These are phyloP conservation scores for Neofusicoccum sp. DNA, from an alignment of 2,329 filamentous ascomycete species.

Conservation along the genomic window DNA sequence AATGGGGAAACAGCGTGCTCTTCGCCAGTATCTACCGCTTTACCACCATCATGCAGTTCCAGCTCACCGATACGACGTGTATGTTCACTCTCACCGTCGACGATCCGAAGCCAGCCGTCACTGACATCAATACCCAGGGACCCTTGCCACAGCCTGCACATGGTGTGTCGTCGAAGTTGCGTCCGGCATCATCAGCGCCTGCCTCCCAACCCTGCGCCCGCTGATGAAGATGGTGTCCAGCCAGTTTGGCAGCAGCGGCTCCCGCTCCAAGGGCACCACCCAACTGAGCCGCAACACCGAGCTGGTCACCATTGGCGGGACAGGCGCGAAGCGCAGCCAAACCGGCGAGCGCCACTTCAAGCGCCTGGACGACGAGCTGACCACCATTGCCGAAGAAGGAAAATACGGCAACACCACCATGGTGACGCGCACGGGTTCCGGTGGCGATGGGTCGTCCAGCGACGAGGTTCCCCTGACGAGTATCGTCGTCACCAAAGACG, in stretches of 20 bases:
- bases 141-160: constrained; percentile 24
- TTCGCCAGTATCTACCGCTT: constrained; percentile 26
- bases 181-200: constrained; percentile 25
- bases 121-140: constrained; percentile 4
- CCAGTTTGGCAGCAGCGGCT: constrained; percentile 21
- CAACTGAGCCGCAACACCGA: constrained; percentile 7
- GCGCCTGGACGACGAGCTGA: constrained; percentile 6
- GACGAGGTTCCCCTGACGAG: constrained; percentile 12
- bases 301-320: constrained; percentile 16
- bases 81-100: not conserved
- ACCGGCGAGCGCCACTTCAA: constrained; percentile 20
- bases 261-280: not conserved
- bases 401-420: not conserved
- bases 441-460: not conserved
- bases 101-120: not conserved
- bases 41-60: constrained; percentile 25
- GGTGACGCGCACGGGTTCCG: not conserved
- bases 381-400: not conserved
- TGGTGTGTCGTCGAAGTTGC: constrained; percentile 27
- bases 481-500: constrained; percentile 14
- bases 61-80: constrained; percentile 23
- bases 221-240: constrained; percentile 24
- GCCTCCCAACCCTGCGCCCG: constrained; percentile 25
- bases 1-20: constrained; percentile 24
- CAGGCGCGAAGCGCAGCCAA: constrained; percentile 8